Base-by-base conservation (phyloP, 1,284 basidiomycete genomes). In the Coniophora puteana region DNA sequence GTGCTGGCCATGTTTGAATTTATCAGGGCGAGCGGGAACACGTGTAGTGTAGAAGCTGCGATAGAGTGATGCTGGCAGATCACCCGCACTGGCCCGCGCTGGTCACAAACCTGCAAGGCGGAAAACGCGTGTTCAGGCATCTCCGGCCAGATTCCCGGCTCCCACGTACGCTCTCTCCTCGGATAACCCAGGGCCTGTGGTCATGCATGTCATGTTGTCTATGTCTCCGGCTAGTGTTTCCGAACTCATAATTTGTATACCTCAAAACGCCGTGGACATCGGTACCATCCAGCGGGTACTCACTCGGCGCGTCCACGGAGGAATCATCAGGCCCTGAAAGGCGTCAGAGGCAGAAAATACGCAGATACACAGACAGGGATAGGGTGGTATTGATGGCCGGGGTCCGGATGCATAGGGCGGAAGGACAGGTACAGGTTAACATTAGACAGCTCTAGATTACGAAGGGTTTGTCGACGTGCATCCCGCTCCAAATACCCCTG, bases 401-500 rank as follows among this genome's bases (percentile, higher is more conserved):
- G n/a, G n/a, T n/a, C n/a, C n/a, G n/a, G n/a, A n/a, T n/a, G n/a
- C n/a, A n/a, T 18, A 14, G 29, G 20, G 29, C 6, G n/a, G 20
- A n/a, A 24, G 20, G 18, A 27, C 11, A 41, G 13, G 25, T 16
- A 21, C 28, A 21, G 22, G 13, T 38, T 38, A 24, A 21, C 8
- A 10, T 18, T 42, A n/a, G 16, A n/a, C 37, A 11, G 17, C 28
- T 44, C 46, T 49, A 49, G 42, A 49, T 49, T 20, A 23, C 45
- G 47, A 49, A 49, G 14, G 76, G 77, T 36, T 71, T 67, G 51
- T 79, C 74, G 48, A 82, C 80, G 53, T 90, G 88, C 48, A 90
- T 59, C 31, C 88, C 87, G 58, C 83, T 87, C 89, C 88, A 91
- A 50, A 92, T 88, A 40, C 89, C 89, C 60, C 89, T 80, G 18